A percentile compares a stretch with the other conserved stretches of the same genome.
Evolutionary conservation across 2,329 filamentous ascomycete genomes (phyloP).

Genomic region (Fusarium verticillioides): DNA sequence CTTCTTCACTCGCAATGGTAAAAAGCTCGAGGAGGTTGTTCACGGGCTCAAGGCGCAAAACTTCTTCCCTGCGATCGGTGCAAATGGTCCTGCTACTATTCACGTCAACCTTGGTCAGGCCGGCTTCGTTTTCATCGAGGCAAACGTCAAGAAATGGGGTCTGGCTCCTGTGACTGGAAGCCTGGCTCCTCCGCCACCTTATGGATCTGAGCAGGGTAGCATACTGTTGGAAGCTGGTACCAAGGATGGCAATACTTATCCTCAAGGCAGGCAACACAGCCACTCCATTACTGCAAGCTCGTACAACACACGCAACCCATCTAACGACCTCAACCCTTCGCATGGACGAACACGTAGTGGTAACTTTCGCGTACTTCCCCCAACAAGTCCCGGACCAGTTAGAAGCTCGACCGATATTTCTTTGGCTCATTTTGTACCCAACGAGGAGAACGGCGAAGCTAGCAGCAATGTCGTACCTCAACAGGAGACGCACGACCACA

Average conservation of each 20-base stretch:
- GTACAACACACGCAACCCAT: conserved; percentile 54
- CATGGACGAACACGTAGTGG: conserved; percentile 82
- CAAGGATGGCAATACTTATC: conserved; percentile 66
- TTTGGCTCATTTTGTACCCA: conserved; percentile 81
- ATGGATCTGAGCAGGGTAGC: conserved; percentile 96
- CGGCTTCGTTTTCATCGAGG: conserved; percentile 98
- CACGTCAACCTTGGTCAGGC: conserved; percentile 99
- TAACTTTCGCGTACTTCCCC: conserved; percentile 78
- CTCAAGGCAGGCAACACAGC: conserved; percentile 57
- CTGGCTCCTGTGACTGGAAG: conserved; percentile 95
- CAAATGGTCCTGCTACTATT: conserved; percentile 89
- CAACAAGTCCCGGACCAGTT: conserved; percentile 87
- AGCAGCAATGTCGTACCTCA: conserved; percentile 44
- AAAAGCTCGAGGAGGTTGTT: conserved; percentile 93
- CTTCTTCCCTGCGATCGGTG: conserved; percentile 97
- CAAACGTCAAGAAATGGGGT: conserved; percentile 99
- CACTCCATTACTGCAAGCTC: conserved; percentile 55
- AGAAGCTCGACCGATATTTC: conserved; percentile 96
- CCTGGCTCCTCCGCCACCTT: conserved; percentile 92
- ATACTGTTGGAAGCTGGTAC: conserved; percentile 90
- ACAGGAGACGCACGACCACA: conserved; percentile 49
- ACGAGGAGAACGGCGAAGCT: conserved; percentile 76
- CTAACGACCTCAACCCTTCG: conserved; percentile 64
- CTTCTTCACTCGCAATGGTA: conserved; percentile 98
- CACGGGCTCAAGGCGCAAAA: conserved; percentile 95